Evolutionary conservation across 192 early-diverging fungal genomes (phyloP), one percentile per base, ranked within the genome.

Genomic region (Ambispora gerdemannii): DNA sequence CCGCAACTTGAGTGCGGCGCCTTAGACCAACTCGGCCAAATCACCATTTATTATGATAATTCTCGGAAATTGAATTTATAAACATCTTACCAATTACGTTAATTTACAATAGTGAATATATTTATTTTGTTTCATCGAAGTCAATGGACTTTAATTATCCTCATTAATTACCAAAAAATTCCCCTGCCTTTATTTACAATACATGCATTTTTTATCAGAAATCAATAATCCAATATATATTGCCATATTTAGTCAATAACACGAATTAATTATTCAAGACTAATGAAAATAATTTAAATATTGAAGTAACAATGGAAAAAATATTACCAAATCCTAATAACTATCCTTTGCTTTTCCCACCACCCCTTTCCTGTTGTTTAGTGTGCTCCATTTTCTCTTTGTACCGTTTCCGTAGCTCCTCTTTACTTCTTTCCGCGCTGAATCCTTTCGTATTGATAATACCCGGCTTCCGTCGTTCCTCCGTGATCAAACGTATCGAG

Each of bases 1-100:
- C 87, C 85, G 87, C 87, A 88, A 86, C 85, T 88, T 88, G 87
- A 88, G 86, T 88, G 86, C 86, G 83, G 86, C 84, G 83, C 86
- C 86, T 88, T 88, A 88, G 86, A 88, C 86, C 86, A 85, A 82
- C 83, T 84, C 84, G 83, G 83, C 81, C 83, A 85, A 81, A 68
- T 76, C 72, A 85, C 78, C 76, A 59, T 63, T 27, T 74, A 17
- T 30, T 49, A 13, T 7, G 0, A 38, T 25, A 25, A 43, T 43
- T 38, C 19, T 30, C 0, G 1, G 55, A 58, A 3, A 58, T 58
- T 58, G 1, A 58, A 1, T 0, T n/a, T n/a, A n/a, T n/a, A n/a
- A n/a, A n/a, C n/a, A n/a, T n/a, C n/a, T n/a, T n/a, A n/a, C n/a
- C n/a, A n/a, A n/a, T n/a, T n/a, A n/a, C n/a, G n/a, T n/a, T n/a